These are phyloP conservation scores for Ligustrum vulgare DNA, from an alignment of 257 asterid species.

Conservation along the genomic window DNA sequence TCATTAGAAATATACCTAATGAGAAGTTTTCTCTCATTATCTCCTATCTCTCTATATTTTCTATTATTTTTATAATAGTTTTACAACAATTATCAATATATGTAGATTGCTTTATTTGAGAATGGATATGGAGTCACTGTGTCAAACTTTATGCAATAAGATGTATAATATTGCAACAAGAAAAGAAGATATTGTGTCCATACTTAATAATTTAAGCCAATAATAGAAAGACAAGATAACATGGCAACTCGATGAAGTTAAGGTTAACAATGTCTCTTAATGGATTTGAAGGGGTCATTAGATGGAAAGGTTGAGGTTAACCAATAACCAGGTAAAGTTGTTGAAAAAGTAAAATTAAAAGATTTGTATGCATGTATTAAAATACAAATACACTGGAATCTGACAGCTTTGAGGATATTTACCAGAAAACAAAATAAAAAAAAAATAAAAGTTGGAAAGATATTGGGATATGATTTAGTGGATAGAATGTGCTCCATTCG, in stretches of 20 bases:
- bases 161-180: no score
- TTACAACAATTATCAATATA: no score
- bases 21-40: no score
- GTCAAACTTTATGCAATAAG: no score
- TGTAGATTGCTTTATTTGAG: no score
- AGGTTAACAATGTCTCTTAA: slow-evolving; percentile 33
- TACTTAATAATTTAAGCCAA: background rate
- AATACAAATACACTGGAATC: slow-evolving; percentile 3
- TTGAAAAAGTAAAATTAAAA: slow-evolving; percentile 10
- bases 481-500: slow-evolving; percentile 43
- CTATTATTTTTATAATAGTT: no score
- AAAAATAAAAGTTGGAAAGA: background rate
- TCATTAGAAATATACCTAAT: no score
- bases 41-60: no score
- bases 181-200: no score
- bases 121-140: no score
- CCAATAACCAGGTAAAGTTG: slow-evolving; percentile 31
- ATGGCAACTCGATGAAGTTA: slow-evolving; percentile 22
- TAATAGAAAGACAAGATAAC: slow-evolving; percentile 16
- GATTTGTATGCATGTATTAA: slow-evolving; percentile 3
- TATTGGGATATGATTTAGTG: slow-evolving; percentile 29
- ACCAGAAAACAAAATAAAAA: background rate
- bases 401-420: slow-evolving; percentile 23
- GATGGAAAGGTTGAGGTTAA: slow-evolving; percentile 32
- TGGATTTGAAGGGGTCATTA: slow-evolving; percentile 43